Evolutionary conservation across 1,139 yeast species (phyloP).

Genomic region (Pichia sp.): DNA sequence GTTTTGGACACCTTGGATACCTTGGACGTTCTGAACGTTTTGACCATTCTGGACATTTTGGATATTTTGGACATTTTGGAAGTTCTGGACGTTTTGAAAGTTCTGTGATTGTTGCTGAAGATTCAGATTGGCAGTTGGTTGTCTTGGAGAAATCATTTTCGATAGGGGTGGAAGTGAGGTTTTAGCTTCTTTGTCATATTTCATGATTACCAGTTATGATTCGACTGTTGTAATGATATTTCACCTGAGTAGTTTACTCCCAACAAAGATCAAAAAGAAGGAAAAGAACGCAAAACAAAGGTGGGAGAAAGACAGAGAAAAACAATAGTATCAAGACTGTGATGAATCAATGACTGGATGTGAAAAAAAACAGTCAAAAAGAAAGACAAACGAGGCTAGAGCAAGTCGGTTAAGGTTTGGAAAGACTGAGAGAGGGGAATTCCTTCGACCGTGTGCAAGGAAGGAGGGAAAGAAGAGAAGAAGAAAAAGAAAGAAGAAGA

Average conservation of each 20-base stretch:
- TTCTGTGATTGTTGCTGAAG: neutral
- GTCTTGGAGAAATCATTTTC: slow-evolving; percentile 26
- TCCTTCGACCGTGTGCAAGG: neutral
- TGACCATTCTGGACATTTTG: neutral
- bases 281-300: neutral
- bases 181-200: slow-evolving; percentile 20
- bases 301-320: neutral
- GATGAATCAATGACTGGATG: neutral
- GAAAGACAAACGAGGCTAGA: neutral
- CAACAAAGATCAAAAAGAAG: neutral
- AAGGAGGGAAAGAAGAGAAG: neutral
- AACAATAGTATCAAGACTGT: neutral
- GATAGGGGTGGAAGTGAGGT: slow-evolving; percentile 27
- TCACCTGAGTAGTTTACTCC: neutral
- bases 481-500: neutral
- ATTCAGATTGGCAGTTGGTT: slow-evolving; percentile 10
- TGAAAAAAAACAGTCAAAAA: neutral
- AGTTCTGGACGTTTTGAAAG: neutral
- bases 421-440: neutral
- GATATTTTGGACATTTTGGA: neutral
- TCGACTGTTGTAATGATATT: too few species aligned
- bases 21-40: neutral
- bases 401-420: neutral
- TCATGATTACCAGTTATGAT: neutral
- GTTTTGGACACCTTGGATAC: slow-evolving; percentile 15